Conservation (phyloP, 2,329 filamentous ascomycete genomes). For the Curvularia sp. region DNA sequence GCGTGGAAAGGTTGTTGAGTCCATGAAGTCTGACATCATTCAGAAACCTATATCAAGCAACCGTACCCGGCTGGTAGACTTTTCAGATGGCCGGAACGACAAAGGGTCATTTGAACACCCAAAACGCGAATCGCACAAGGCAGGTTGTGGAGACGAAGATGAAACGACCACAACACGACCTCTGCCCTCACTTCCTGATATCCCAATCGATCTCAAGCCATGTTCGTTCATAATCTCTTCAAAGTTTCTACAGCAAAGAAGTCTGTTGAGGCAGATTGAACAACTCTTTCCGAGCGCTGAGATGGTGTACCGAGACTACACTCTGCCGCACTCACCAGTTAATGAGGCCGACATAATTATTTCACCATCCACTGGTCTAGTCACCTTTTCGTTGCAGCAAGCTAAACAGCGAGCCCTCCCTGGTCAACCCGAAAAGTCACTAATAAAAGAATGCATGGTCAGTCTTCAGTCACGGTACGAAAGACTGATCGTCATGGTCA, state of each 20-base stretch:
- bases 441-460: conserved; percentile 62
- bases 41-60: neutral
- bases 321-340: conserved; percentile 29
- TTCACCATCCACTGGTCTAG: conserved; percentile 71
- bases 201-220: conserved; percentile 29
- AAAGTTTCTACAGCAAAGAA: conserved; percentile 54
- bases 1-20: conserved; percentile 44
- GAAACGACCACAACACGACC: neutral
- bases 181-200: conserved; percentile 33
- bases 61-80: neutral
- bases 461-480: conserved; percentile 68
- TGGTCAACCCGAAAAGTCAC: conserved; percentile 54
- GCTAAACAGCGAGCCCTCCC: conserved; percentile 75
- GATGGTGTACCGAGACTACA: conserved; percentile 68
- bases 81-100: neutral
- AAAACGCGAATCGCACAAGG: neutral
- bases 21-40: neutral
- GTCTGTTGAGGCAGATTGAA: conserved; percentile 60
- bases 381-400: conserved; percentile 74
- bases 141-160: neutral
- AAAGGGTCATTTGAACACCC: neutral
- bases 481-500: conserved; percentile 70
- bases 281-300: conserved; percentile 57
- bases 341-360: conserved; percentile 76
- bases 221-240: conserved; percentile 62